phyloP scores from a whole-genome alignment of 208 protist species.

The Tritrichomonas musculus region DNA sequence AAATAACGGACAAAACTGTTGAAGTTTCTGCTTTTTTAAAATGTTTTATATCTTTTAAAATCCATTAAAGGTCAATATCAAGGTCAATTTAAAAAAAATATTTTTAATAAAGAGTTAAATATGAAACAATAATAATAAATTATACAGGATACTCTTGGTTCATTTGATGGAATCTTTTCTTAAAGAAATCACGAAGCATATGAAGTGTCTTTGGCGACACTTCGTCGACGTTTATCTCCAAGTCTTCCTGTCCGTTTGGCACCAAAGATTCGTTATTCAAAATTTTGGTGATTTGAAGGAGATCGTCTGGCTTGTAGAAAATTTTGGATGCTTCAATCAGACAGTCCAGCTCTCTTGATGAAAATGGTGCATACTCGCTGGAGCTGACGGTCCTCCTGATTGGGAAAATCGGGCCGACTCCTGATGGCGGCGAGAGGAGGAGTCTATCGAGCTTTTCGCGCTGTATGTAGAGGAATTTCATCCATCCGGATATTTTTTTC shows the following conservation, averaged over 20 bases:
- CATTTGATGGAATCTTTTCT: neutral
- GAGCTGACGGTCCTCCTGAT: neutral
- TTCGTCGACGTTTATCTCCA: neutral
- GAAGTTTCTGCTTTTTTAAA: too few relatives aligned
- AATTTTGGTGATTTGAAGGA: neutral
- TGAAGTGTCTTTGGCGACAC: neutral
- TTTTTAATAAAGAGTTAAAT: neutral
- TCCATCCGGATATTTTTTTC: conserved; percentile 28
- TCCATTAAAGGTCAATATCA: too few relatives aligned
- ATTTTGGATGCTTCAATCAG: neutral
- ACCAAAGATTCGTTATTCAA: neutral
- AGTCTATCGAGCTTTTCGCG: neutral
- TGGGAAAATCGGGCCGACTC: neutral
- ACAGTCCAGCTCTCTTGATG: neutral
- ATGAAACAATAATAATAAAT: neutral
- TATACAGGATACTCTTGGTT: neutral
- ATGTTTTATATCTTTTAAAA: too few relatives aligned
- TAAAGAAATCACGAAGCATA: neutral
- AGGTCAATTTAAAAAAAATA: neutral
- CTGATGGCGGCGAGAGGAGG: neutral
- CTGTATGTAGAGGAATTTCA: neutral
- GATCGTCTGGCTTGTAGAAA: neutral
- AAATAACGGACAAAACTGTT: too few relatives aligned
- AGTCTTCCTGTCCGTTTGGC: neutral
- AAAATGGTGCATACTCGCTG: neutral